Evolutionary conservation across 306 rosid genomes (phyloP), one percentile per base, ranked within the genome.

Genomic region (Prosopis cineraria): DNA sequence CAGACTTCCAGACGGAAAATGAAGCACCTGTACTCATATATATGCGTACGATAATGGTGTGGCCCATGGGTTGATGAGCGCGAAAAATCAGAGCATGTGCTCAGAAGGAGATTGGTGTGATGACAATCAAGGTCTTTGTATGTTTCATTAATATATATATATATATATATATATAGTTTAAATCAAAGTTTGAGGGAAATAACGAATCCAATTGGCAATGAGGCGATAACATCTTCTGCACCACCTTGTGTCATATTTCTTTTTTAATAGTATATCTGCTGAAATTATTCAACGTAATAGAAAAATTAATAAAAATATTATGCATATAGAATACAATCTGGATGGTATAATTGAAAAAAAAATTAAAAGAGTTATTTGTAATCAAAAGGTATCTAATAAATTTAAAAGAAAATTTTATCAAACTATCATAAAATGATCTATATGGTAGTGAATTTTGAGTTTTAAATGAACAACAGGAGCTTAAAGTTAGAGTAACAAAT

Each of bases 1-100:
- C 79, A 65, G 47, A 78, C 62, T 73, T 39, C 67, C 39, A 72
- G 19, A 19, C 10, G 33, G 48, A 37, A 69, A 75, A 36, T 66
- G 11, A 34, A 43, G 34, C 37, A 60, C 30, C 76, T 68, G 60
- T 69, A n/a, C n/a, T 70, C 77, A 29, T 48, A 65, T 71, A n/a
- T 52, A 43, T 31, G 60, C 17, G 68, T 52, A 43, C 73, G 73
- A 40, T 29, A 24, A 33, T 43, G 39, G 33, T 65, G 29, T 65
- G 29, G 36, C 58, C 33, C 22, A 30, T 48, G 33, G 64, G 48
- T 14, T 41, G n/a, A 66, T 41, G n/a, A 66, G 45, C 33, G 37
- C 65, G 22, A 48, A 68, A 16, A 4, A 17, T 25, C 64, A 11
- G 64, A 56, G 25, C 33, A 56, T 25, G 64, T 56, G 64, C 64